These are phyloP conservation scores for Marsdenia floribunda DNA, from an alignment of 257 asterid species.

Conservation along the genomic window DNA sequence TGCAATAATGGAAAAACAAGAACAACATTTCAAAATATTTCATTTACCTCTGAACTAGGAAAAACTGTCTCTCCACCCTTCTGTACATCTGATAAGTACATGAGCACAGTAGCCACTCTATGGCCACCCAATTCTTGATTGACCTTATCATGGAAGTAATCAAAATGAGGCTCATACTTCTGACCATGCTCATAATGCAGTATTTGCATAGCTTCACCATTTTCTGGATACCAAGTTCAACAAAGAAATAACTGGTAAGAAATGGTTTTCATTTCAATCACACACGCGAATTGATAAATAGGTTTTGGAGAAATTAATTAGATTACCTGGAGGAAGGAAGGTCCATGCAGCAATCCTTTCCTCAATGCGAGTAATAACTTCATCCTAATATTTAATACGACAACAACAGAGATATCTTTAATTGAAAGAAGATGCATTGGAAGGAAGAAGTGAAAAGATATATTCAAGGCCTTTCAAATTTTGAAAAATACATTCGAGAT, in stretches of 20 bases:
- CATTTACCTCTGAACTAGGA: conserved; percentile 56
- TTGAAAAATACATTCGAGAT: background rate
- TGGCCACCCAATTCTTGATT: conserved; percentile 83
- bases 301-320: background rate
- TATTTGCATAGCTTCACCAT: conserved; percentile 83
- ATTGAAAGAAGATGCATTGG: background rate
- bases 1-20: conserved; percentile 1
- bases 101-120: conserved; percentile 85
- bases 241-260: background rate
- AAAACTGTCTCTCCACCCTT: conserved; percentile 90
- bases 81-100: conserved; percentile 67
- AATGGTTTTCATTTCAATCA: background rate
- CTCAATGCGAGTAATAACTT: conserved; percentile 53
- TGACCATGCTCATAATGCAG: conserved; percentile 81
- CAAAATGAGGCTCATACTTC: conserved; percentile 86
- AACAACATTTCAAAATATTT: background rate
- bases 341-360: conserved; percentile 89
- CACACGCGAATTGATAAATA: background rate
- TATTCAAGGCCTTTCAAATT: background rate
- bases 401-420: too few relatives aligned
- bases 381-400: conserved; percentile 40
- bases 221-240: conserved; percentile 39
- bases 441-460: background rate
- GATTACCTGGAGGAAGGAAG: conserved; percentile 78
- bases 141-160: conserved; percentile 64